Conservation (phyloP, 73 alveolate genomes). For the Tetrahymena borealis region DNA sequence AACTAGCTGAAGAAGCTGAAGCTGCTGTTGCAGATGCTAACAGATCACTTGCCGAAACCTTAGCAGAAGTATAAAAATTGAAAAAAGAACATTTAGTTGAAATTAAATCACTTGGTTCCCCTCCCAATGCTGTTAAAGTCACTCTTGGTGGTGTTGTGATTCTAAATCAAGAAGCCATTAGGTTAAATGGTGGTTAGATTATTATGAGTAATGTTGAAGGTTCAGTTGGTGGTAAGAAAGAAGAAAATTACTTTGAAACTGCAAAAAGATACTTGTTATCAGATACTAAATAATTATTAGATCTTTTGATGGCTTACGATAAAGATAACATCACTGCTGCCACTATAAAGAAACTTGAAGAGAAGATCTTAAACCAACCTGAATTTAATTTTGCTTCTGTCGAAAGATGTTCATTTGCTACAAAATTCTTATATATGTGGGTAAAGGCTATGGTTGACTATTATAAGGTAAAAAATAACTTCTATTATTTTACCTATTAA, state of each 20-base stretch:
- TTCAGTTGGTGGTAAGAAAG: constrained; percentile 45
- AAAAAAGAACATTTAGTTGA: constrained; percentile 85
- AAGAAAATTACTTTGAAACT: constrained; percentile 78
- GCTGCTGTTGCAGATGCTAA: constrained; percentile 86
- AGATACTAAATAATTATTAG: constrained; percentile 66
- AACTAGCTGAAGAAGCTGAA: constrained; percentile 90
- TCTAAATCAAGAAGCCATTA: constrained; percentile 70
- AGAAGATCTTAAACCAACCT: constrained; percentile 44
- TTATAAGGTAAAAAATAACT: constrained; percentile 53
- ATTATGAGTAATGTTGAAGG: constrained; percentile 59
- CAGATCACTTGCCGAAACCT: constrained; percentile 80
- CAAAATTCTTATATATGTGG: constrained; percentile 62
- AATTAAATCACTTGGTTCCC: constrained; percentile 65
- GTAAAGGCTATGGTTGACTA: constrained; percentile 64
- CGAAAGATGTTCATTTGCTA: constrained; percentile 66
- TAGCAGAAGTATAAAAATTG: constrained; percentile 78
- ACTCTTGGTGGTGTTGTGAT: constrained; percentile 78
- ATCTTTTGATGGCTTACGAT: constrained; percentile 58
- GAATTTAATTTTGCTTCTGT: constrained; percentile 69
- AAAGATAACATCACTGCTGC: constrained; percentile 67
- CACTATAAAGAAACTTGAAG: constrained; percentile 57
- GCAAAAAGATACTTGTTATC: constrained; percentile 65
- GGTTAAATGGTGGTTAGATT: constrained; percentile 66
- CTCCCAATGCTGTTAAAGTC: constrained; percentile 82
- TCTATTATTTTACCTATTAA: constrained; percentile 52